Conservation (phyloP, 495 filamentous ascomycete species). For the Bathelium albidoporum region DNA sequence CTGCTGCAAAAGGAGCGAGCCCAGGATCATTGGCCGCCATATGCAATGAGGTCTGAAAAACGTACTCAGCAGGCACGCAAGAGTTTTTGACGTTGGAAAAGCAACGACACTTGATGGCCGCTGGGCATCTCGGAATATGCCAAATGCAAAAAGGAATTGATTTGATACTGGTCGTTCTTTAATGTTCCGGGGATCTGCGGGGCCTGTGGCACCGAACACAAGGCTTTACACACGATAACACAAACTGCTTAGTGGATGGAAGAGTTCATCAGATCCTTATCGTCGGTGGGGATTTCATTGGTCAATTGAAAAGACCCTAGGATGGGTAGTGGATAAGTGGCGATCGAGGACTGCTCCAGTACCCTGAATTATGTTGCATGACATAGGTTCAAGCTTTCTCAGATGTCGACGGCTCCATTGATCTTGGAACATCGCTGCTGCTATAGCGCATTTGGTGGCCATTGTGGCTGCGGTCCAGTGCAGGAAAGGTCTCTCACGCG, state of each 20-base stretch:
- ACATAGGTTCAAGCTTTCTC: no score
- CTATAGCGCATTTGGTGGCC: no score
- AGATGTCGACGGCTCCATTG: no score
- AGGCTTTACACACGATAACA: neutral
- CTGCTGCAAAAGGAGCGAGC: slow-evolving; percentile 13
- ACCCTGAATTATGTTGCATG: no score
- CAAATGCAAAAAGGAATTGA: neutral
- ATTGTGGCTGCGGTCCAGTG: no score
- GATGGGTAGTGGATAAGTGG: neutral
- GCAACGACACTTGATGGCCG: neutral
- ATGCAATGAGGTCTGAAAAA: neutral
- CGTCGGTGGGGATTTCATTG: neutral
- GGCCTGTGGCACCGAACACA: neutral
- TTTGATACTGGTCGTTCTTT: neutral
- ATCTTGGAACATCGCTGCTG: no score
- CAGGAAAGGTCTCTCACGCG: no score
- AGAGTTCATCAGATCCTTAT: neutral
- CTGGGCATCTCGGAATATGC: neutral
- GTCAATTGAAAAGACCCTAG: neutral
- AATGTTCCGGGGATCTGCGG: neutral
- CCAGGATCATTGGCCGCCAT: slow-evolving; percentile 20
- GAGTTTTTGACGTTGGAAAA: neutral
- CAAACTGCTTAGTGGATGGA: neutral
- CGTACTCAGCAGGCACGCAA: neutral
- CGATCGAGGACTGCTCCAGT: no score